Evolutionary conservation across 2,329 filamentous ascomycete genomes (phyloP), one percentile per base, ranked within the genome.

Genomic region (Penicillium hordei): DNA sequence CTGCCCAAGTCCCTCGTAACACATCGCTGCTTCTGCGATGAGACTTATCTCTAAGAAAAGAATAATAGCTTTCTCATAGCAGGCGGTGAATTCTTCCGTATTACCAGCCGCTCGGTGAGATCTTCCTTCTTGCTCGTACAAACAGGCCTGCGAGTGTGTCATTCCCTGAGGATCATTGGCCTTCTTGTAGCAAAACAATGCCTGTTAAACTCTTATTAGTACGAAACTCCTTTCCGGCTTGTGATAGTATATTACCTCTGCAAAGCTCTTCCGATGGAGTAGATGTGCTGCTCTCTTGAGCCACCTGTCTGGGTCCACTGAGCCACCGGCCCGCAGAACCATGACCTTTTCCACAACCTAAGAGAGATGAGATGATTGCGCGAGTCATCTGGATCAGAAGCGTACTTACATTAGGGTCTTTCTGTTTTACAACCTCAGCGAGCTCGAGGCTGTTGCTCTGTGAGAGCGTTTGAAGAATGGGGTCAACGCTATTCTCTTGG

Each of bases 291-390:
- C 69, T 42, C 58, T 63, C 9, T 52, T 55, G 2, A 54, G 44
- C 69, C 69, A 71, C 23, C 59, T 58, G 7, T 48, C 40, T 15
- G 61, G 62, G 36, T 69, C 65, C 1, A 65, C 58, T 0, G 61
- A 62, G 8, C 57, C 61, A 19, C 62, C 60, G 4, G 63, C 65
- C 17, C 61, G 62, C 4, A 72, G 40, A 27, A 64, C 52, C 29
- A 55, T 53, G 1, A 62, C 31, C 31, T 61, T 68, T 23, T 53
- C 46, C 5, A 57, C 46, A 31, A 68, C 60, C 51, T 62, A 10
- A 23, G 5, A 21, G 17, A 39, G 10, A 23, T 59, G 9, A 33
- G 15, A 27, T 56, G 6, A 59, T 40, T 27, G 27, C 4, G 3
- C 1, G 4, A 21, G 3, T 3, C 5, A 44, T 27, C 5, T 38